These are phyloP conservation scores for Iberis pinnata DNA, from an alignment of 345 rosid genomes.

Conservation along the genomic window DNA sequence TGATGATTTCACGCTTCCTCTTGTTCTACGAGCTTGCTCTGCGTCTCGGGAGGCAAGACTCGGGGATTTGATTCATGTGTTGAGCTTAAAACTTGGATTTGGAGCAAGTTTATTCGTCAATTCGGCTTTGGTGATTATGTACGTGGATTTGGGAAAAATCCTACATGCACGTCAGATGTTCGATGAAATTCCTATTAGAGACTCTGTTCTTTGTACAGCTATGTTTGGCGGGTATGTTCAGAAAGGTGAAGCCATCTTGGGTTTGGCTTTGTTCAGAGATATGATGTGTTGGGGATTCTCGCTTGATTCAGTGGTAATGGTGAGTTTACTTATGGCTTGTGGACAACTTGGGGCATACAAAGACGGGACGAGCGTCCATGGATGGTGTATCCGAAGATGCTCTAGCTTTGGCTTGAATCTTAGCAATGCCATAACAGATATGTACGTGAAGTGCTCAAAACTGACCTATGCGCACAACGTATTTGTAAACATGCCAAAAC, in stretches of 20 bases:
- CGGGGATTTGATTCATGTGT: constrained; percentile 36
- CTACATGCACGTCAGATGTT: constrained; percentile 40
- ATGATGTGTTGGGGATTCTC: constrained; percentile 33
- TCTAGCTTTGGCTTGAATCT: constrained; percentile 41
- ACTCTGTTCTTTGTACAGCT: constrained; percentile 51
- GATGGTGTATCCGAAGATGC: constrained; percentile 50
- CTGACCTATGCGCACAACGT: constrained; percentile 32
- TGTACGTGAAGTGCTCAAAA: constrained; percentile 47
- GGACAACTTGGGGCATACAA: constrained; percentile 46
- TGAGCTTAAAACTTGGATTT: constrained; percentile 45
- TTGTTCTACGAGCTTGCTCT: constrained; percentile 52
- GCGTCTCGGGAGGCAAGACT: constrained; percentile 23
- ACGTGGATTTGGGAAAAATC: constrained; percentile 30
- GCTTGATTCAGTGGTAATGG: constrained; percentile 58
- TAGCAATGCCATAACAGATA: constrained; percentile 48
- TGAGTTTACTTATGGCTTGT: constrained; percentile 50
- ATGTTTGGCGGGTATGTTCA: constrained; percentile 66
- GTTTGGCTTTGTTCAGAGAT: constrained; percentile 37
- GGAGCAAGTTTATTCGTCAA: constrained; percentile 39
- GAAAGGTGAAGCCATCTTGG: constrained; percentile 40
- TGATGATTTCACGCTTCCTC: constrained; percentile 55
- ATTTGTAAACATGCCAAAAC: constrained; percentile 36
- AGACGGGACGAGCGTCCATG: constrained; percentile 57
- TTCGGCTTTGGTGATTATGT: constrained; percentile 45
- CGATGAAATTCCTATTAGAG: constrained; percentile 45